A percentile compares a stretch with the other conserved stretches of the same genome.
These are phyloP conservation scores for Xenoacremonium recifei DNA, from an alignment of 2,329 filamentous ascomycete genomes.

Conservation along the genomic window DNA sequence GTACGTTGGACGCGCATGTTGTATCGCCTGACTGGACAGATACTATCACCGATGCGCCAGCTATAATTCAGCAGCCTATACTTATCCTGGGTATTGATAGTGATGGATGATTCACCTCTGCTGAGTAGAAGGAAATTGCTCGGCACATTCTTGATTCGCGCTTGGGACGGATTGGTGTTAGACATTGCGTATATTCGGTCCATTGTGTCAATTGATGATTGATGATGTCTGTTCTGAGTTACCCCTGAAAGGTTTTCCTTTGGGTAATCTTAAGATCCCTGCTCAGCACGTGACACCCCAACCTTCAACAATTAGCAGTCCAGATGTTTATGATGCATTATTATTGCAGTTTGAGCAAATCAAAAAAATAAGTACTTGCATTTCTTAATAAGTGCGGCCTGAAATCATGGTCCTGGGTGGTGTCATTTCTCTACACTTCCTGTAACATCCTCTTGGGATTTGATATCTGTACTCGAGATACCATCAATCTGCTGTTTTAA, in stretches of 20 bases:
- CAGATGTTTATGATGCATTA: constrained; percentile 96
- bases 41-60: constrained; percentile 71
- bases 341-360: constrained; percentile 96
- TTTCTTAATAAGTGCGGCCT: constrained; percentile 77
- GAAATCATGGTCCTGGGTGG: constrained; percentile 77
- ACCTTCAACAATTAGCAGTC: too few relatives aligned
- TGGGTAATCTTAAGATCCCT: too few relatives aligned
- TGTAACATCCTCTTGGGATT: too few relatives aligned
- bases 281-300: too few relatives aligned
- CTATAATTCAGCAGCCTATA: constrained; percentile 81
- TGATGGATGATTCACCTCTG: constrained; percentile 94
- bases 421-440: too few relatives aligned
- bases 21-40: constrained; percentile 74
- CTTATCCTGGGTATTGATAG: constrained; percentile 93
- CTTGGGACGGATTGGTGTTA: constrained; percentile 81
- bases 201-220: too few relatives aligned
- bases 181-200: too few relatives aligned
- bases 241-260: too few relatives aligned
- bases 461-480: too few relatives aligned
- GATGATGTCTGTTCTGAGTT: too few relatives aligned
- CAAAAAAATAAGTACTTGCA: constrained; percentile 80
- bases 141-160: constrained; percentile 74
- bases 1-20: constrained; percentile 96
- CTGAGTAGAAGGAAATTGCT: constrained; percentile 91
- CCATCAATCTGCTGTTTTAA: too few relatives aligned